Conservation (phyloP, 805 yeast species). For the Ogataea saltuana region DNA sequence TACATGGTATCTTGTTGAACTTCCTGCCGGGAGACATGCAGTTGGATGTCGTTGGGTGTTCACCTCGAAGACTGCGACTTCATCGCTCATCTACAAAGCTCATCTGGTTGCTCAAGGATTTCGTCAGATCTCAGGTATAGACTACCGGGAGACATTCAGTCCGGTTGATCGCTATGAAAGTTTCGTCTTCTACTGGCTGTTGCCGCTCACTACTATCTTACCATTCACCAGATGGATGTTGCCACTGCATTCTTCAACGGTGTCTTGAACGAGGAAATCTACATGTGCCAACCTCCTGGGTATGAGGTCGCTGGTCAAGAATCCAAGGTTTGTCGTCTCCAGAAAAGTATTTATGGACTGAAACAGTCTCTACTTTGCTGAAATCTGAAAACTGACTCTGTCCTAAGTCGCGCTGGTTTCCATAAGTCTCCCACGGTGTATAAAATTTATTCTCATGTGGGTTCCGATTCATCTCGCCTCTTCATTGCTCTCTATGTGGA, state of each 20-base stretch:
- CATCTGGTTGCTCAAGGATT: not conserved
- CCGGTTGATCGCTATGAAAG: not conserved
- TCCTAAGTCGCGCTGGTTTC: constrained; percentile 3
- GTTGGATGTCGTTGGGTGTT: constrained; percentile 4
- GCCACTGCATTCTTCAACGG: not conserved
- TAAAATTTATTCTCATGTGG: not conserved
- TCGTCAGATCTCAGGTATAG: not conserved
- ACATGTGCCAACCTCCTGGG: not conserved
- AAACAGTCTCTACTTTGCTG: constrained; percentile 8
- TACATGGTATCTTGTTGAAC: not conserved
- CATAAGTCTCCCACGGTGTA: constrained; percentile 2
- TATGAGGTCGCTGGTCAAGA: not conserved
- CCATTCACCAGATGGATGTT: not conserved
- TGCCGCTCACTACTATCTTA: not conserved
- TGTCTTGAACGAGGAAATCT: not conserved
- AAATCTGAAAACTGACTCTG: constrained; percentile 4
- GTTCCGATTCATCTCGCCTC: not conserved
- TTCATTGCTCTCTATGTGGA: constrained; percentile 5
- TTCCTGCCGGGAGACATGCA: not conserved
- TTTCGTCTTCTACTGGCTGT: not conserved
- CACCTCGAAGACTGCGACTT: not conserved
- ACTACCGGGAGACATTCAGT: not conserved
- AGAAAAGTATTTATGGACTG: constrained; percentile 2
- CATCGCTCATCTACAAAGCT: not conserved
- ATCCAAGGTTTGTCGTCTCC: not conserved